Evolutionary conservation across 2,329 filamentous ascomycete species (phyloP).

Genomic region (Hawksworthiomyces lignivorus): DNA sequence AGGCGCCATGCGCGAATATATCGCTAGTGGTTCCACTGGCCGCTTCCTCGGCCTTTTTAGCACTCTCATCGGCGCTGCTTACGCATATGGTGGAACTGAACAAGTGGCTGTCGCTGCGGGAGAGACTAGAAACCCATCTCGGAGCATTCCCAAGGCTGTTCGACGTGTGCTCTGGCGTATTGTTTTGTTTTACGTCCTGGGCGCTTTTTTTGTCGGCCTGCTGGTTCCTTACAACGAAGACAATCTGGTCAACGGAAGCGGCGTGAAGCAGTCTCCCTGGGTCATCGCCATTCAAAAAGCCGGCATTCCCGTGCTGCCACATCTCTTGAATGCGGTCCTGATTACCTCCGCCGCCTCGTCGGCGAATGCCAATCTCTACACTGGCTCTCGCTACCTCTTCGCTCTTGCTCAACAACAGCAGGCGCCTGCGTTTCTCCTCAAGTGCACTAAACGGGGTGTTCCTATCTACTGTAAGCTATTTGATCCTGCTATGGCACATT

Average conservation of each 20-base stretch:
- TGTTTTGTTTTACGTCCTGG: constrained; percentile 23
- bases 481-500: no score
- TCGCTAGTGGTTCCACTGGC: constrained; percentile 28
- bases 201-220: constrained; percentile 24
- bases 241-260: constrained; percentile 24
- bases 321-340: constrained; percentile 69
- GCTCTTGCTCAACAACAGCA: constrained; percentile 52
- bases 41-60: constrained; percentile 33
- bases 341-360: constrained; percentile 64
- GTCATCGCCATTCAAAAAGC: constrained; percentile 68
- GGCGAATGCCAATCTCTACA: constrained; percentile 56
- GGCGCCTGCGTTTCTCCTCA: constrained; percentile 47
- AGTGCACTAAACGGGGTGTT: constrained; percentile 41
- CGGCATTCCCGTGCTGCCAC: constrained; percentile 58
- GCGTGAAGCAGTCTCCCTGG: constrained; percentile 43
- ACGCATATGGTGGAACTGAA: constrained; percentile 56
- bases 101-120: constrained; percentile 53
- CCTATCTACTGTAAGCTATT: constrained; percentile 42
- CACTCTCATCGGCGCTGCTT: constrained; percentile 43
- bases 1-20: constrained; percentile 36
- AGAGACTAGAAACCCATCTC: constrained; percentile 54
- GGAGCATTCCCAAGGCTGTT: constrained; percentile 58
- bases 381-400: constrained; percentile 52
- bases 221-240: constrained; percentile 21
- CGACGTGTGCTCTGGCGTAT: constrained; percentile 30